Base-by-base conservation (phyloP, 345 rosid genomes). In the Abelmoschus esculentus region DNA sequence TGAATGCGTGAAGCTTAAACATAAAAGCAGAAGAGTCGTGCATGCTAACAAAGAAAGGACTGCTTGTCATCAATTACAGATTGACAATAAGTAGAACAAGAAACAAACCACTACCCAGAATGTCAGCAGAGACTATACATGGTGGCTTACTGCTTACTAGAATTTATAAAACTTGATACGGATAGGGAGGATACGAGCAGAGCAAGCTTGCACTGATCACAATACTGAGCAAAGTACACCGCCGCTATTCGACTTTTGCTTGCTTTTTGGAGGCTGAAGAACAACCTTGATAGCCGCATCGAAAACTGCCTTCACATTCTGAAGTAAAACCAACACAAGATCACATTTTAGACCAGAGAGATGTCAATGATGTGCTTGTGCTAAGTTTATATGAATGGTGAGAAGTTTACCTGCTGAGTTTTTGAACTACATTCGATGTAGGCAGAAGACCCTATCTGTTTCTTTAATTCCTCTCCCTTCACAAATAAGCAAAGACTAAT, bases 361-460 rank as follows among this genome's bases (percentile, higher is more conserved):
- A 13, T 32, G n/a, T 28, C 53, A 28, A 61, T 44, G 73, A 52
- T 29, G 59, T 14, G 8, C 68, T 46, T 77, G 7, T 2, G 6
- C 13, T 47, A 63, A 28, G 17, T 18, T 8, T 7, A 5, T 8
- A 46, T 6, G 4, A 15, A 55, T 11, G 44, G 4, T 11, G 29
- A 42, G 6, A 73, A 26, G 40, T 60, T 61, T 26, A 90, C 98
- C 93, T 90, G 90, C 76, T 89, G 98, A 26, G 98, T 84, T 78
- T 93, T 93, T 18, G 96, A 86, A 81, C 97, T 93, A 75, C 98
- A 91, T 72, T 93, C 98, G 54, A 93, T 79, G 78, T 93, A 93
- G 55, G 87, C 85, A 46, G 98, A 92, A 62, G 97, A 83, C 61
- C 87, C 89, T 62, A 93, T 93, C 79, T 82, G 83, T 79, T 89